These are phyloP conservation scores for Lumnitzera racemosa DNA, from an alignment of 345 rosid genomes.

Conservation along the genomic window DNA sequence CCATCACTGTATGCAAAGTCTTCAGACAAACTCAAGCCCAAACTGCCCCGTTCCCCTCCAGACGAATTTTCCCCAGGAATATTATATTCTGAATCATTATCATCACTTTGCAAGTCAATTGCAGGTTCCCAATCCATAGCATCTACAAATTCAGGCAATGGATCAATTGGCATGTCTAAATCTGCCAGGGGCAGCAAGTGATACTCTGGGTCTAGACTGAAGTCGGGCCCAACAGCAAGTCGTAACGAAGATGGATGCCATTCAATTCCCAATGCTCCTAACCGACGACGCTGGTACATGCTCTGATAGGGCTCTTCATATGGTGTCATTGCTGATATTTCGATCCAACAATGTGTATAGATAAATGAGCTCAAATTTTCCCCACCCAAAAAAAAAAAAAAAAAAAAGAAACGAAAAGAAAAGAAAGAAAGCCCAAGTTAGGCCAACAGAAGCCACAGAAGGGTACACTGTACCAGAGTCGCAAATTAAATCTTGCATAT, in stretches of 20 bases:
- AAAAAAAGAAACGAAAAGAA: conserved; percentile 1
- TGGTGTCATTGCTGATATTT: conserved; percentile 75
- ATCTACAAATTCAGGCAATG: conserved; percentile 78
- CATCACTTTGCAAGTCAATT: conserved; percentile 64
- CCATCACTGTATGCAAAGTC: conserved; percentile 52
- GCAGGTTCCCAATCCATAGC: conserved; percentile 95
- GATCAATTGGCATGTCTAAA: conserved; percentile 63
- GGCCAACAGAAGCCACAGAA: not conserved
- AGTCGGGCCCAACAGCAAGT: conserved; percentile 81
- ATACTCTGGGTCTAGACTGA: conserved; percentile 74
- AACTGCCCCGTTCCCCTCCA: conserved; percentile 67
- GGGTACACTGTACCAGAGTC: conserved; percentile 64
- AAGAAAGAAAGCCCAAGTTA: not conserved
- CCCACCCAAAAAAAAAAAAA: conserved; percentile 4
- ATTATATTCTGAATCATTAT: conserved; percentile 93
- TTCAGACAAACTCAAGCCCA: conserved; percentile 49
- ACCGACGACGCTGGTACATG: conserved; percentile 85
- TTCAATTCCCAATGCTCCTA: conserved; percentile 86
- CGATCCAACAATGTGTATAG: conserved; percentile 9
- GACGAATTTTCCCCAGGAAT: conserved; percentile 68
- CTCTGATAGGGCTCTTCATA: conserved; percentile 95
- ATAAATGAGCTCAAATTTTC: conserved; percentile 8
- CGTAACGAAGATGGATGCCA: conserved; percentile 78
- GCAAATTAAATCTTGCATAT: conserved; percentile 97
- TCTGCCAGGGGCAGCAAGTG: conserved; percentile 87